Evolutionary conservation across 2,329 filamentous ascomycete genomes (phyloP).

Genomic region (Calonectria hawksworthii): DNA sequence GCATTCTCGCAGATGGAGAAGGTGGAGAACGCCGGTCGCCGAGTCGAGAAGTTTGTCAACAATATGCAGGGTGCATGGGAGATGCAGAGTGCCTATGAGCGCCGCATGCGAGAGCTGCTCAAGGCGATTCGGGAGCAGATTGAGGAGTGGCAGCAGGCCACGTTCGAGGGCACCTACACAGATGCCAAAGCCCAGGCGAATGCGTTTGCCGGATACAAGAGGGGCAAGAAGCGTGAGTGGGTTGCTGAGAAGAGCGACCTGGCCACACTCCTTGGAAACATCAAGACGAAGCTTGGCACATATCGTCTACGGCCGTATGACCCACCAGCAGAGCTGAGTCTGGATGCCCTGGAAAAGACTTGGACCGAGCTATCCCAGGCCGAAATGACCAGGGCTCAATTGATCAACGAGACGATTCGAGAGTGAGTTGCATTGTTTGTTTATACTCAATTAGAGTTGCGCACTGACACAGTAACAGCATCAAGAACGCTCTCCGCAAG

Average conservation of each 20-base stretch:
- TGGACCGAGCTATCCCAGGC: conserved; percentile 86
- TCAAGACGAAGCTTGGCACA: conserved; percentile 98
- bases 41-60: conserved; percentile 98
- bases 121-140: conserved; percentile 81
- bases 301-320: conserved; percentile 94
- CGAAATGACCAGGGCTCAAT: conserved; percentile 89
- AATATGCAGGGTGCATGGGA: conserved; percentile 99
- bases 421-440: conserved; percentile 70
- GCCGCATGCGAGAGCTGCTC: conserved; percentile 87
- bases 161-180: conserved; percentile 90
- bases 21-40: conserved; percentile 95
- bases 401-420: conserved; percentile 98
- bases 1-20: conserved; percentile 99
- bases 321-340: conserved; percentile 84
- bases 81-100: conserved; percentile 97
- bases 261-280: conserved; percentile 93
- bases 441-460: not conserved
- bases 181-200: conserved; percentile 91
- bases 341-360: conserved; percentile 85
- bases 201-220: conserved; percentile 91
- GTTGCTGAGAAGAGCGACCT: conserved; percentile 98
- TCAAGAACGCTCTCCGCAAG: conserved; percentile 93
- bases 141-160: conserved; percentile 81
- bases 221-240: conserved; percentile 92
- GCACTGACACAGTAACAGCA: conserved; percentile 64